A percentile compares a stretch with the other conserved stretches of the same genome.
These are phyloP conservation scores for Epichloe scottii DNA, from an alignment of 2,329 filamentous ascomycete species.

Conservation along the genomic window DNA sequence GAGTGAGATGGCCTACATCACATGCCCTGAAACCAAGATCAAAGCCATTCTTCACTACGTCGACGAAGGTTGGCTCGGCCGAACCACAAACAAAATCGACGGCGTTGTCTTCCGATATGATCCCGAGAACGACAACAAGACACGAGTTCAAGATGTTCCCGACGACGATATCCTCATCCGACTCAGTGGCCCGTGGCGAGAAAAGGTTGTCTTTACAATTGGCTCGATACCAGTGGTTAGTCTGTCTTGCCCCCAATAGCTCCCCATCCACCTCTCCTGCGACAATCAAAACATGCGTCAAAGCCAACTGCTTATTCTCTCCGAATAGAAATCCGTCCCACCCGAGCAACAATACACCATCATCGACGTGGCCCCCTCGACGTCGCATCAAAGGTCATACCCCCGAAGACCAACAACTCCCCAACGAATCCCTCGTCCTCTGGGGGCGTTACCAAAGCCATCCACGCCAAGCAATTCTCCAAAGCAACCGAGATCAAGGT, in stretches of 20 bases:
- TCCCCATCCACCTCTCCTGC: neutral
- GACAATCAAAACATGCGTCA: neutral
- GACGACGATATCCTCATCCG: conserved; percentile 73
- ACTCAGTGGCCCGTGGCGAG: conserved; percentile 78
- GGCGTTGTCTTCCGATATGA: conserved; percentile 88
- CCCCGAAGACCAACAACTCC: conserved; percentile 68
- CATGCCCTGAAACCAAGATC: conserved; percentile 77
- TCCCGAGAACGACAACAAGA: conserved; percentile 70
- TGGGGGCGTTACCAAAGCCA: conserved; percentile 87
- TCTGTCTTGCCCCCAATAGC: conserved; percentile 8
- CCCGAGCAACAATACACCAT: conserved; percentile 57
- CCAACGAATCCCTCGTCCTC: conserved; percentile 79
- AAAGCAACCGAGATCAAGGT: conserved; percentile 80
- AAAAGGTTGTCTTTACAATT: conserved; percentile 49
- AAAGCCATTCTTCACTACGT: conserved; percentile 89
- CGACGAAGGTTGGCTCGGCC: conserved; percentile 89
- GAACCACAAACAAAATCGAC: conserved; percentile 80
- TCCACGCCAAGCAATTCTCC: conserved; percentile 67
- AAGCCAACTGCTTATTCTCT: neutral
- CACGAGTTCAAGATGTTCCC: conserved; percentile 71
- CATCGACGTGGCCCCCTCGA: conserved; percentile 73
- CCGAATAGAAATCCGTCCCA: conserved; percentile 27
- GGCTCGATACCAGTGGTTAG: conserved; percentile 50
- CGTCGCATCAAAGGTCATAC: conserved; percentile 67
- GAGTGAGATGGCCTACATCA: conserved; percentile 77